These are phyloP conservation scores for Vitis rotundifolia DNA, from an alignment of 164 flowering plant species.

Conservation along the genomic window DNA sequence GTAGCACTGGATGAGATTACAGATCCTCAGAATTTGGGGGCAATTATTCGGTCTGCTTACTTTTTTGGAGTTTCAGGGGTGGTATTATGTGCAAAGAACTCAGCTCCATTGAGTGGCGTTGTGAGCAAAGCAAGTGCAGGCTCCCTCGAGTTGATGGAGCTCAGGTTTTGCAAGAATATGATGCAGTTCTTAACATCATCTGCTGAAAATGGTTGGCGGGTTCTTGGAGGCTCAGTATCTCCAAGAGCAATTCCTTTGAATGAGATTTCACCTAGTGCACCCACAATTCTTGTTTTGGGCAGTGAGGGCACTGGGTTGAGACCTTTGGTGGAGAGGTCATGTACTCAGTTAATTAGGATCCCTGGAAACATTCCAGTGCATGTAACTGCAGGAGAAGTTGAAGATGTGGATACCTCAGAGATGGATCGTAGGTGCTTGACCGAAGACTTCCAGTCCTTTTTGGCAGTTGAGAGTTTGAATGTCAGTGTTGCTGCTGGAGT, in stretches of 20 bases:
- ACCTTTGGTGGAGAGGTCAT: conserved; percentile 91
- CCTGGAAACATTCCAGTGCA: conserved; percentile 62
- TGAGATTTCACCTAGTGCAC: conserved; percentile 63
- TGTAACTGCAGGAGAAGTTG: conserved; percentile 28
- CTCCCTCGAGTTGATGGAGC: conserved; percentile 86
- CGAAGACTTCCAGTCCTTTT: conserved; percentile 67
- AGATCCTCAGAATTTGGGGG: conserved; percentile 95
- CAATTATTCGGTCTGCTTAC: conserved; percentile 87
- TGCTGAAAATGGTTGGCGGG: conserved; percentile 91
- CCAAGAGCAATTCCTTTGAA: conserved; percentile 69
- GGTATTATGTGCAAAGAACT: conserved; percentile 92
- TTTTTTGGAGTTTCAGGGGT: conserved; percentile 96
- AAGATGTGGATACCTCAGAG: conserved; percentile 35
- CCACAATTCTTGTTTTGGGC: conserved; percentile 92
- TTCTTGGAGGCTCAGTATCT: conserved; percentile 89
- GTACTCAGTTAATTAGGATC: conserved; percentile 74
- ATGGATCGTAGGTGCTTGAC: conserved; percentile 23
- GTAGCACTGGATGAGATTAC: conserved; percentile 95
- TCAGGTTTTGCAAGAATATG: conserved; percentile 94
- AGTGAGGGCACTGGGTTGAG: conserved; percentile 96
- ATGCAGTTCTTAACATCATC: conserved; percentile 89
- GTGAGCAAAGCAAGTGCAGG: conserved; percentile 99
- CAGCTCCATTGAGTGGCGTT: conserved; percentile 96
- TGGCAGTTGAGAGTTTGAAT: conserved; percentile 98
- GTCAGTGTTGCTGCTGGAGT: conserved; percentile 99